Conservation (phyloP, 179 eudicot genomes). For the Beta macrorhiza region DNA sequence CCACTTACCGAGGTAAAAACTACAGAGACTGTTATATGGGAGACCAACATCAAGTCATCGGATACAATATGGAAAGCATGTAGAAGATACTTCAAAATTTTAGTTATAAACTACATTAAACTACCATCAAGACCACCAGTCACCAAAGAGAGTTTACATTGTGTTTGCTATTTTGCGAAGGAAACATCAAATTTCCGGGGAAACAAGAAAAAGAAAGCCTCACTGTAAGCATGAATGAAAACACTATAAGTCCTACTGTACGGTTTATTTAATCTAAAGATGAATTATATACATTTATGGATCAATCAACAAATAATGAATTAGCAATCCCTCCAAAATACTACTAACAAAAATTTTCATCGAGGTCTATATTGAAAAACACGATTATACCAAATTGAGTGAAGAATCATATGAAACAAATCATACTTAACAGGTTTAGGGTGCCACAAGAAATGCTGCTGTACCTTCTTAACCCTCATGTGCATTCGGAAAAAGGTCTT, state of each 20-base stretch:
- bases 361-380: slow-evolving; percentile 40
- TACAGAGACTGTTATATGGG: too few species aligned
- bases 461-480: slow-evolving; percentile 54
- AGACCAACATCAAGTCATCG: too few species aligned
- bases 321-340: not conserved
- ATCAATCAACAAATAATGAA: not conserved
- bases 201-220: too few species aligned
- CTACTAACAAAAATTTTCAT: not conserved
- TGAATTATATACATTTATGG: not conserved
- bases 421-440: slow-evolving; percentile 55
- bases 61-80: too few species aligned
- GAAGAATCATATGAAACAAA: slow-evolving; percentile 64
- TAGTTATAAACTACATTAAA: too few species aligned
- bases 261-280: not conserved
- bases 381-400: slow-evolving; percentile 59
- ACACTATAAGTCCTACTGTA: not conserved
- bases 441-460: slow-evolving; percentile 58
- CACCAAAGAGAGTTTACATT: too few species aligned
- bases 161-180: too few species aligned
- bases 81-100: too few species aligned
- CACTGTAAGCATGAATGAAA: too few species aligned
- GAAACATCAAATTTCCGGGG: too few species aligned
- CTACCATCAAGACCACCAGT: too few species aligned
- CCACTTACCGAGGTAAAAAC: too few species aligned
- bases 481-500: slow-evolving; percentile 45